Evolutionary conservation across 768 basidiomycete genomes (phyloP).

Genomic region (Suillus paluster): DNA sequence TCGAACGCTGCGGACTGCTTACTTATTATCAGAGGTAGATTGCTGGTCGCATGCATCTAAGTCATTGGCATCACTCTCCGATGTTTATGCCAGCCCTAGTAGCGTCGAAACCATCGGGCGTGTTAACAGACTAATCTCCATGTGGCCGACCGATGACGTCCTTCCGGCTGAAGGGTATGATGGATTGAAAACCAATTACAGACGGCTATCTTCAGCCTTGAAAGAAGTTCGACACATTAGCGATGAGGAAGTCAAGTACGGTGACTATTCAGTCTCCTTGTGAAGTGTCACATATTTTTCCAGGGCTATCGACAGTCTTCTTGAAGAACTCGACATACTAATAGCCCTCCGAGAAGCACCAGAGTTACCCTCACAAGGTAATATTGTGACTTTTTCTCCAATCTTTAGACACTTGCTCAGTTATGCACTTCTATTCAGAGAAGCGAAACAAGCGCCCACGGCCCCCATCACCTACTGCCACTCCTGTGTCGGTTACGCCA

Average conservation of each 20-base stretch:
- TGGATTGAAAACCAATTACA: conserved; percentile 62
- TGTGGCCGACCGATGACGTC: conserved; percentile 75
- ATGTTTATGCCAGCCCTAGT: conserved; percentile 52
- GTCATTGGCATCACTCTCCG: conserved; percentile 59
- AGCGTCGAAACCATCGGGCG: conserved; percentile 66
- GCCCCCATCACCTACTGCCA: conserved; percentile 66
- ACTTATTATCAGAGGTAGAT: conserved; percentile 59
- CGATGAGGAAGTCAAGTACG: conserved; percentile 69
- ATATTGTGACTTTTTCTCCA: not conserved
- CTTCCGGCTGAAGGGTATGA: conserved; percentile 71
- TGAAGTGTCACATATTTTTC: conserved; percentile 13
- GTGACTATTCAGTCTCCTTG: conserved; percentile 7
- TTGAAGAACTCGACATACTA: conserved; percentile 71
- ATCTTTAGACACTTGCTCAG: conserved; percentile 9
- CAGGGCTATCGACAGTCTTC: conserved; percentile 73
- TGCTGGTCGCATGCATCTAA: conserved; percentile 74
- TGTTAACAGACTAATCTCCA: conserved; percentile 71
- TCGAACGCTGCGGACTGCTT: conserved; percentile 6
- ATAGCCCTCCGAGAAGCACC: conserved; percentile 77
- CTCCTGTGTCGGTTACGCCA: conserved; percentile 47
- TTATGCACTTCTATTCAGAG: conserved; percentile 42
- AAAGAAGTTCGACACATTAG: conserved; percentile 62
- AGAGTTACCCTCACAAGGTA: conserved; percentile 63
- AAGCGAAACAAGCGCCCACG: conserved; percentile 81
- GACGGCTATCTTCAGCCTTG: conserved; percentile 63